These are phyloP conservation scores for Podospora australis DNA, from an alignment of 495 filamentous ascomycete genomes.

Conservation along the genomic window DNA sequence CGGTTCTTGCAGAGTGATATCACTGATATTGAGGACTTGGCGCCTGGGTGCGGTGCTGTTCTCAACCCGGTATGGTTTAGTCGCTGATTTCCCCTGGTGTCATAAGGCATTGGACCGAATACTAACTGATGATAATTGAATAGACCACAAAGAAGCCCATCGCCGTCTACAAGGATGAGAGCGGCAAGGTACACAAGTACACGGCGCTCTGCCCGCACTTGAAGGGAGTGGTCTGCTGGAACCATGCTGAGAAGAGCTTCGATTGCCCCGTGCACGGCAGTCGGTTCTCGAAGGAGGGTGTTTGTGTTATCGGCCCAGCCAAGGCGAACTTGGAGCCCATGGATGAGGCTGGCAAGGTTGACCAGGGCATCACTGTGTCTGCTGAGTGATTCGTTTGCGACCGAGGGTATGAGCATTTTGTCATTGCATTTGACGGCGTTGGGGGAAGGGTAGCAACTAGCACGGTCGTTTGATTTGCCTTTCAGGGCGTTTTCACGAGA, in stretches of 20 bases:
- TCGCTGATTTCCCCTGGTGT: background rate
- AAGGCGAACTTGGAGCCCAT: conserved; percentile 31
- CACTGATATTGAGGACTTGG: conserved; percentile 51
- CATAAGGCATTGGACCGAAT: background rate
- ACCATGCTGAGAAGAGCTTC: conserved; percentile 48
- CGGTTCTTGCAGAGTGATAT: conserved; percentile 49
- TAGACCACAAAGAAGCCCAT: conserved; percentile 30
- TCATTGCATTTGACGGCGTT: no score
- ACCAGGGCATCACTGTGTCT: conserved; percentile 10
- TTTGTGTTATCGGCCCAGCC: conserved; percentile 46
- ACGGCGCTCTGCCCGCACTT: conserved; percentile 53
- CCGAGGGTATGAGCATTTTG: no score
- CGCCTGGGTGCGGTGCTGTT: conserved; percentile 42
- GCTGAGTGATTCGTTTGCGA: background rate
- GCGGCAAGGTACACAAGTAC: conserved; percentile 42
- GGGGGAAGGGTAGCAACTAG: no score
- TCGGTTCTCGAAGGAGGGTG: conserved; percentile 47
- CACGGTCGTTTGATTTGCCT: no score
- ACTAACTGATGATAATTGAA: background rate
- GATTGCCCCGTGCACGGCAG: conserved; percentile 51
- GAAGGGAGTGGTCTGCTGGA: conserved; percentile 52
- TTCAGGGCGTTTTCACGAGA: no score
- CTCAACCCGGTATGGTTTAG: conserved; percentile 34
- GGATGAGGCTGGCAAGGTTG: conserved; percentile 14
- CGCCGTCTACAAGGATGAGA: conserved; percentile 52